A percentile compares a stretch with the other conserved stretches of the same genome.
Evolutionary conservation across 805 yeast species (phyloP).

Genomic region (Starmerella bombicola): DNA sequence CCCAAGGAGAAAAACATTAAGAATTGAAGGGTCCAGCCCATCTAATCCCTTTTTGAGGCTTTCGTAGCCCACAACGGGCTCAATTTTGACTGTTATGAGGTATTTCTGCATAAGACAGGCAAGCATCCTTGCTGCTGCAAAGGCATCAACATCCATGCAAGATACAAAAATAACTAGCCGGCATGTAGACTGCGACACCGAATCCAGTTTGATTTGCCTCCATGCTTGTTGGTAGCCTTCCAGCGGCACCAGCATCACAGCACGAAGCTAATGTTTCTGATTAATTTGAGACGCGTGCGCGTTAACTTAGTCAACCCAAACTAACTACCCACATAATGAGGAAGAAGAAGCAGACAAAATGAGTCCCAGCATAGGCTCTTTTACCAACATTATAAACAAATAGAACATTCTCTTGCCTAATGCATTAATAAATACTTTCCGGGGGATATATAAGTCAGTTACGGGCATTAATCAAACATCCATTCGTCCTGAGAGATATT

Average conservation of each 20-base stretch:
- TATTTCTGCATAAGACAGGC: slow-evolving; percentile 61
- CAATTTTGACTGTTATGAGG: slow-evolving; percentile 71
- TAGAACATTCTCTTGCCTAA: no score
- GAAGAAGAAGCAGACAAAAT: no score
- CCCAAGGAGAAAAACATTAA: slow-evolving; percentile 69
- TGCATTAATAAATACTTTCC: no score
- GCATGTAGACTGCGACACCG: slow-evolving; percentile 86
- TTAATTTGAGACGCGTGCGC: no score
- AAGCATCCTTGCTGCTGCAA: slow-evolving; percentile 75
- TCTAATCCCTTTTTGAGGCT: slow-evolving; percentile 53
- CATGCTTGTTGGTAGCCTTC: slow-evolving; percentile 56
- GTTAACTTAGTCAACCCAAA: no score
- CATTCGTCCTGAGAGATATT: neutral
- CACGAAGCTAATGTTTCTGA: no score
- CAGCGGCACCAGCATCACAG: slow-evolving; percentile 73
- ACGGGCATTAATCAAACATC: neutral
- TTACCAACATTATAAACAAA: no score
- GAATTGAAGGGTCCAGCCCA: slow-evolving; percentile 58
- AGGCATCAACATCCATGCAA: slow-evolving; percentile 79
- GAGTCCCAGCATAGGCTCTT: no score
- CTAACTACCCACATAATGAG: no score
- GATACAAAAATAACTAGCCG: slow-evolving; percentile 78
- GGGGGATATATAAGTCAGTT: no score
- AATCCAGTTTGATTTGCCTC: slow-evolving; percentile 51
- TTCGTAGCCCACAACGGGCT: slow-evolving; percentile 85